These are phyloP conservation scores for Yamagishiella unicocca DNA, from an alignment of 139 green algal species.

Conservation along the genomic window DNA sequence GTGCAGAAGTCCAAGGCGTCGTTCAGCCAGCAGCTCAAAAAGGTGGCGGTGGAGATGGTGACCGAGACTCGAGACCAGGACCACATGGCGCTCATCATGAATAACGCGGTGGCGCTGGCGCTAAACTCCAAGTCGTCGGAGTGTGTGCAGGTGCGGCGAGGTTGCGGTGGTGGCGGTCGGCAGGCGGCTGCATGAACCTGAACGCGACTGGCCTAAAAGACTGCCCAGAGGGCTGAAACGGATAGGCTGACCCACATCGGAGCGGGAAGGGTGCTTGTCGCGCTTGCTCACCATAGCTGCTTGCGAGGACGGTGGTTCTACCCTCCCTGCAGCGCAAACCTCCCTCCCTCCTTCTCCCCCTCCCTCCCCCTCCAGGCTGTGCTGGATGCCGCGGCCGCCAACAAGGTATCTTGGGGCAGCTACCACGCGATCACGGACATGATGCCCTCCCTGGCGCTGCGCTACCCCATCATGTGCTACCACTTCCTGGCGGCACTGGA, in stretches of 20 bases:
- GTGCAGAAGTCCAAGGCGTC: conserved; percentile 46
- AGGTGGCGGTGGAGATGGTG: conserved; percentile 63
- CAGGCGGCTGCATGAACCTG: too few species aligned
- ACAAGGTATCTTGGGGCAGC: conserved; percentile 57
- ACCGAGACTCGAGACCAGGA: conserved; percentile 57
- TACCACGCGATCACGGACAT: conserved; percentile 70
- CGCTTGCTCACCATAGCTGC: too few species aligned
- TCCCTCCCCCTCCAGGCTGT: conserved; percentile 6
- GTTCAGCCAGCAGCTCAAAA: conserved; percentile 62
- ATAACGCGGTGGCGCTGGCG: conserved; percentile 64
- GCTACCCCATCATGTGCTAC: conserved; percentile 72
- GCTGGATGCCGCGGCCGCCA: conserved; percentile 33
- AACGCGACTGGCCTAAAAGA: too few species aligned
- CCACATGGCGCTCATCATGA: conserved; percentile 63
- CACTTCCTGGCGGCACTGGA: conserved; percentile 60
- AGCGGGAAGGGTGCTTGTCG: too few species aligned
- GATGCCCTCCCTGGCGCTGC: conserved; percentile 60
- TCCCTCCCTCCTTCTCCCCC: neutral
- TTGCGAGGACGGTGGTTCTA: too few species aligned
- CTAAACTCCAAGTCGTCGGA: conserved; percentile 65
- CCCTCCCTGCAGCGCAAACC: too few species aligned
- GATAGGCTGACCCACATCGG: too few species aligned
- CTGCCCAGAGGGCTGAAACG: neutral
- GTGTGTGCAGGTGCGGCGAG: conserved; percentile 60
- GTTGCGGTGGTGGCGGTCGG: neutral